Percentiles rank a stretch among this genome's conserved stretches.
These are phyloP conservation scores for Conringia planisiliqua DNA, from an alignment of 345 rosid genomes.

Conservation along the genomic window DNA sequence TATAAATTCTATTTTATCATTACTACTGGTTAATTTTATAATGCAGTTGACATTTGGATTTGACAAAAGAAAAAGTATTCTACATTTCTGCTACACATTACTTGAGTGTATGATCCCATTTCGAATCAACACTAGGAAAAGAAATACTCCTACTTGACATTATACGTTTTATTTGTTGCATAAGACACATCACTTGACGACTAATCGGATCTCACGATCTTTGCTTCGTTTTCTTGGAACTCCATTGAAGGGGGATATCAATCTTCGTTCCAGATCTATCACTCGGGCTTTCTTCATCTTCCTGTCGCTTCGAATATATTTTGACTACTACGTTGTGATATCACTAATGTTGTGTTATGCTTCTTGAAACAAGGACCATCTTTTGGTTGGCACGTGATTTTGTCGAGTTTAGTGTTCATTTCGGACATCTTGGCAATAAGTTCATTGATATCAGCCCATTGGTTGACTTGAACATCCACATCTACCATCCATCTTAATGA, in stretches of 20 bases:
- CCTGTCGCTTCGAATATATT: no score
- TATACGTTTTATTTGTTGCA: not conserved
- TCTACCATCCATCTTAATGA: slow-evolving; percentile 31
- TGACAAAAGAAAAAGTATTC: not conserved
- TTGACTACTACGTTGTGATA: not conserved
- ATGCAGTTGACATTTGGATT: no score
- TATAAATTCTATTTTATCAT: not conserved
- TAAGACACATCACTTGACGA: not conserved
- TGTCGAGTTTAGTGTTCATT: slow-evolving; percentile 19
- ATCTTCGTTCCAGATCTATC: slow-evolving; percentile 13
- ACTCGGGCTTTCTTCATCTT: not conserved
- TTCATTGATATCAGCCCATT: slow-evolving; percentile 15
- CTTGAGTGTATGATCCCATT: not conserved
- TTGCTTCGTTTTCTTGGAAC: slow-evolving; percentile 9
- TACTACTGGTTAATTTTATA: not conserved
- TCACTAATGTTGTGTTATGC: not conserved
- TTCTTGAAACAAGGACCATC: not conserved
- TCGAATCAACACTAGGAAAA: not conserved
- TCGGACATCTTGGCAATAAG: slow-evolving; percentile 18
- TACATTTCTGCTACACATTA: not conserved
- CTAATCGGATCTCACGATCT: not conserved
- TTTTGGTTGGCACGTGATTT: slow-evolving; percentile 7
- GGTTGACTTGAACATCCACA: slow-evolving; percentile 24
- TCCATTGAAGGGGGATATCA: slow-evolving; percentile 19
- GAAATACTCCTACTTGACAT: not conserved